phyloP scores from a whole-genome alignment of 1,284 basidiomycete species.

The Fistulina hepatica region DNA sequence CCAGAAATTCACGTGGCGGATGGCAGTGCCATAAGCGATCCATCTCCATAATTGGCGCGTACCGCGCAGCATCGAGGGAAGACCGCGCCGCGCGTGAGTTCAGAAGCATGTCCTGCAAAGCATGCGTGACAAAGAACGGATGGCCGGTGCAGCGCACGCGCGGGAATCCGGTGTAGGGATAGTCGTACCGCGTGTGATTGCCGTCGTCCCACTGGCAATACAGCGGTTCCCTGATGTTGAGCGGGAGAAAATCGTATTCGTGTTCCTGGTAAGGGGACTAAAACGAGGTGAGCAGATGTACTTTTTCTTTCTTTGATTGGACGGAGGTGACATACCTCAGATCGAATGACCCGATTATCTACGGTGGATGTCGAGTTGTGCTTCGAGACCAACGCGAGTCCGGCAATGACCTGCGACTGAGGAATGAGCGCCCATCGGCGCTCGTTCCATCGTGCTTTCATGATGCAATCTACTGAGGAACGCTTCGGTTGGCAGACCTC shows the following conservation, averaged over 20 bases:
- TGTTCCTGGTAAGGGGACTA: too few species aligned
- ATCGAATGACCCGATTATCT: too few species aligned
- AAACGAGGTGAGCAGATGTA: too few species aligned
- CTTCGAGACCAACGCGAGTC: too few species aligned
- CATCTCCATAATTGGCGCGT: not conserved
- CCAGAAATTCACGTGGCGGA: not conserved
- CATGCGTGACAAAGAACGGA: not conserved
- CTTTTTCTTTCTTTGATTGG: too few species aligned
- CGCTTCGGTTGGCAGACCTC: too few species aligned
- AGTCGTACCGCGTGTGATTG: not conserved
- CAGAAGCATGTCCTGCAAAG: too few species aligned
- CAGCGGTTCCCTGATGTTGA: not conserved
- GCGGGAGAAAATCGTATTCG: not conserved
- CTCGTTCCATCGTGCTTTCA: not conserved
- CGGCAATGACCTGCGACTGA: not conserved
- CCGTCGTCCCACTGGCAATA: not conserved
- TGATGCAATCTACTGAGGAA: not conserved
- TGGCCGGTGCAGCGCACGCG: not conserved
- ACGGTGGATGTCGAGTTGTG: too few species aligned
- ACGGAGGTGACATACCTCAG: too few species aligned
- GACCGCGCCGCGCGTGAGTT: too few species aligned
- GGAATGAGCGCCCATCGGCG: not conserved
- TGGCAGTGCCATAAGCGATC: not conserved
- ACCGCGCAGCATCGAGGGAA: not conserved
- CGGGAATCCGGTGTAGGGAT: not conserved